phyloP scores from a whole-genome alignment of 2,329 filamentous ascomycete genomes.

The Penicillium sp. region DNA sequence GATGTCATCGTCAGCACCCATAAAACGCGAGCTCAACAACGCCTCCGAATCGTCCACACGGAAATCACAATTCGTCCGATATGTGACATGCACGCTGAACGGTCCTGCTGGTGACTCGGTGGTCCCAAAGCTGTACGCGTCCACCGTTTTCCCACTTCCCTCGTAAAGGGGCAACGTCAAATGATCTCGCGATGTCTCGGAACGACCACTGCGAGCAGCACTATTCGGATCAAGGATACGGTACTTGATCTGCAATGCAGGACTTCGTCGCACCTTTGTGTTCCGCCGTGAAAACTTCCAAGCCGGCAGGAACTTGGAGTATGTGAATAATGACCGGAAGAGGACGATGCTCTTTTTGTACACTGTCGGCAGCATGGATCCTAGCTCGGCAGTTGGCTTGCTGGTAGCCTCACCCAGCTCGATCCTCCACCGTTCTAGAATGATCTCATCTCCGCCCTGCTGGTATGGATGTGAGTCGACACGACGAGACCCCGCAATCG shows the following conservation, averaged over 20 bases:
- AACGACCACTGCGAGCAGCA: slow-evolving; percentile 52
- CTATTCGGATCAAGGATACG: slow-evolving; percentile 68
- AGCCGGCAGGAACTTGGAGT: slow-evolving; percentile 77
- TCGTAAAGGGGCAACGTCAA: slow-evolving; percentile 71
- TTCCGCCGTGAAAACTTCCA: slow-evolving; percentile 81
- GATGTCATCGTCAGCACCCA: slow-evolving; percentile 85
- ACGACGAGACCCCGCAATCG: slow-evolving; percentile 66
- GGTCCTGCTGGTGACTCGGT: slow-evolving; percentile 85
- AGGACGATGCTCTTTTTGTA: slow-evolving; percentile 98
- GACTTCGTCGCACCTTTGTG: slow-evolving; percentile 67
- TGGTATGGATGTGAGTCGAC: slow-evolving; percentile 46
- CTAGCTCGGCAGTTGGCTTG: slow-evolving; percentile 58
- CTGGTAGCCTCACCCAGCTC: slow-evolving; percentile 68
- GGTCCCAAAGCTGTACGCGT: slow-evolving; percentile 77
- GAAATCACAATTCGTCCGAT: slow-evolving; percentile 87
- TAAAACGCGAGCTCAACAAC: slow-evolving; percentile 86
- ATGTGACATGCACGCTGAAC: slow-evolving; percentile 77
- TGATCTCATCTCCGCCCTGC: slow-evolving; percentile 66
- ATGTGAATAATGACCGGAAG: slow-evolving; percentile 84
- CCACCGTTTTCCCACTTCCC: slow-evolving; percentile 64
- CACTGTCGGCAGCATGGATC: slow-evolving; percentile 72
- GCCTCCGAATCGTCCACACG: slow-evolving; percentile 89
- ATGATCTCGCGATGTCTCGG: slow-evolving; percentile 59
- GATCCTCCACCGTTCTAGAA: slow-evolving; percentile 89
- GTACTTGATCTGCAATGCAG: slow-evolving; percentile 72